Base-by-base conservation (phyloP, 805 yeast species). In the Wickerhamomyces chambardii region DNA sequence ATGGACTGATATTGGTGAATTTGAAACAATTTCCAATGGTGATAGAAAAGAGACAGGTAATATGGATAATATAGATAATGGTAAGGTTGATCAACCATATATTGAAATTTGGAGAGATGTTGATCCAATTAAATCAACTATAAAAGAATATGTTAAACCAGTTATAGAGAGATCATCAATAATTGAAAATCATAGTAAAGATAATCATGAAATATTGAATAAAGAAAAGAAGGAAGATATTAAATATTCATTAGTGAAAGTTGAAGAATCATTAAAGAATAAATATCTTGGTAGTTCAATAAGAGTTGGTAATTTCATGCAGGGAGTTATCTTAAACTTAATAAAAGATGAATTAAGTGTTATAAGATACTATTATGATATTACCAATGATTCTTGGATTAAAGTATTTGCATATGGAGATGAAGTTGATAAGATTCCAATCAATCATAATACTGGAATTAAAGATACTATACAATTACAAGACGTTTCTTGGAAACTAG, bases 81-180 rank as follows among this genome's bases (percentile, higher is more conserved):
- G 67, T 0, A 43, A 43, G 15, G 41, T 48, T 4, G 29, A 17
- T 5, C 66, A 64, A 34, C 58, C 56, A 10, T 73, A 70, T 39
- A 52, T 67, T 27, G 78, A 73, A 49, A 58, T 66, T 16, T 73
- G 78, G 78, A 49, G 70, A 40, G 58, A 66, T 17, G 43, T 71
- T 16, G 65, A 66, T 40, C 61, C 68, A 3, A 35, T 42, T 11
- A 36, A 42, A 15, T 44, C 56, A 22, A 39, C 59, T 1, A 61
- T 63, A 29, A 18, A 31, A 4, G 10, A 22, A 11, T 31, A 17
- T 24, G 28, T 31, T 10, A 19, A 2, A 4, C 22, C 22, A 2
- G 4, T 19, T 4, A 19, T 8, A 6, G 22, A n/a, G n/a, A n/a
- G n/a, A n/a, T n/a, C n/a, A n/a, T n/a, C n/a, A n/a, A n/a, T n/a